These are phyloP conservation scores for Pyricularia pennisetigena DNA, from an alignment of 2,329 filamentous ascomycete species.

Conservation along the genomic window DNA sequence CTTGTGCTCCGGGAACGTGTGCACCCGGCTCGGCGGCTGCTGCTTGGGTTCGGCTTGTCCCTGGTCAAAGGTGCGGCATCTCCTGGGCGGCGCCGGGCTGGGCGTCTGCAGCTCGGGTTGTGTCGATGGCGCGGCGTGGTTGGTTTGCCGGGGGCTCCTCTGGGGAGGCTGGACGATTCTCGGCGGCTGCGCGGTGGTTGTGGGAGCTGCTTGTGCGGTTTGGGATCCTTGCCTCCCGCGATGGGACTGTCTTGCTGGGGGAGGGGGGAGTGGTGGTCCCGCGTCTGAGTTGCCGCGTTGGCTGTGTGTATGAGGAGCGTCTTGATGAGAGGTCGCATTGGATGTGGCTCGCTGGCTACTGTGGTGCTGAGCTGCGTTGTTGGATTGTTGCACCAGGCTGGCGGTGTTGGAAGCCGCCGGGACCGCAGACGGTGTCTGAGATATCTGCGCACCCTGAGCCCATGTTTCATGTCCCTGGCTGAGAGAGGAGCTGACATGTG, in stretches of 20 bases:
- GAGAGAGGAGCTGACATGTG: not conserved
- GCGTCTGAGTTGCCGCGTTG: not conserved
- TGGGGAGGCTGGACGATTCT: not conserved
- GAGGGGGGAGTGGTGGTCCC: not conserved
- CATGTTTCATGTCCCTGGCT: not conserved
- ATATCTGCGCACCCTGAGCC: not conserved
- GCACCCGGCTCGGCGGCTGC: no score
- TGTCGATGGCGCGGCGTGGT: not conserved
- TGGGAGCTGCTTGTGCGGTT: not conserved
- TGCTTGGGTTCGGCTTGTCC: no score
- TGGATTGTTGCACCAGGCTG: not conserved
- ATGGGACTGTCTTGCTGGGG: not conserved
- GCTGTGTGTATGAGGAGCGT: not conserved
- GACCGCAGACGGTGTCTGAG: not conserved
- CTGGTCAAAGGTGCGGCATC: not conserved
- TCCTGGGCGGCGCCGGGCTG: not conserved
- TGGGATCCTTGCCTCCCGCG: not conserved
- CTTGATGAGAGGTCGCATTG: not conserved
- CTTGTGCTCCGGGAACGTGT: no score
- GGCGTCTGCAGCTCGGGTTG: not conserved
- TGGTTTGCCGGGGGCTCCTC: not conserved
- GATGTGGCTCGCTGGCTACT: not conserved
- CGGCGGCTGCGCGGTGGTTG: not conserved
- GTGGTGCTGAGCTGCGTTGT: not conserved
- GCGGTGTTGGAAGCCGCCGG: not conserved